These are phyloP conservation scores for Silene coronaria DNA, from an alignment of 179 eudicot genomes.

Conservation along the genomic window DNA sequence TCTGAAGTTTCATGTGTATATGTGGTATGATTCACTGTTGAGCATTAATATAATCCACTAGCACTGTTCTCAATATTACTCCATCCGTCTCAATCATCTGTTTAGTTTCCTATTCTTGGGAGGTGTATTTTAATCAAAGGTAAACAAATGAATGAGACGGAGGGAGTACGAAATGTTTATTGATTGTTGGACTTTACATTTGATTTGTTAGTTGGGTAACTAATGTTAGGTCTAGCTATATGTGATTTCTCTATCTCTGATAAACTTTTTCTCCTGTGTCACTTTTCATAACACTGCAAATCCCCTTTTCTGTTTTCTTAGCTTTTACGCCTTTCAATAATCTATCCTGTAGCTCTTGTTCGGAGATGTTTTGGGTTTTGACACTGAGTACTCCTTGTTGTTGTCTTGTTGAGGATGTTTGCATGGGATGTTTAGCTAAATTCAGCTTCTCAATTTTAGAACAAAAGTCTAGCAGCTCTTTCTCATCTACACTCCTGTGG, in stretches of 20 bases:
- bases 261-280: conserved; percentile 1
- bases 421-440: conserved; percentile 8
- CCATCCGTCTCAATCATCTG: too few species aligned
- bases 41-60: conserved; percentile 11
- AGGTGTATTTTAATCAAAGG: neutral
- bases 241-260: conserved; percentile 21
- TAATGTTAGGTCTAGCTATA: conserved; percentile 18
- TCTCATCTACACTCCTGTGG: neutral
- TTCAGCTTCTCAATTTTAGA: neutral
- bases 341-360: conserved; percentile 5
- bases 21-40: conserved; percentile 26
- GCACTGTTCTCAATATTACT: too few species aligned
- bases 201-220: conserved; percentile 8
- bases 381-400: conserved; percentile 15
- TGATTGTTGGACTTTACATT: neutral
- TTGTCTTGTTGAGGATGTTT: conserved; percentile 2
- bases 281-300: conserved; percentile 15
- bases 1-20: conserved; percentile 21
- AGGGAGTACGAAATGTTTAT: neutral
- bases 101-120: too few species aligned
- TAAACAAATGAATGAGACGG: neutral
- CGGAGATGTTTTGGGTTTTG: conserved; percentile 6
- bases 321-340: conserved; percentile 12
- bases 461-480: neutral
- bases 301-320: conserved; percentile 4